A percentile compares a stretch with the other conserved stretches of the same genome.
Conservation (phyloP, 1,284 basidiomycete genomes). For the Sphagnurus paluster region DNA sequence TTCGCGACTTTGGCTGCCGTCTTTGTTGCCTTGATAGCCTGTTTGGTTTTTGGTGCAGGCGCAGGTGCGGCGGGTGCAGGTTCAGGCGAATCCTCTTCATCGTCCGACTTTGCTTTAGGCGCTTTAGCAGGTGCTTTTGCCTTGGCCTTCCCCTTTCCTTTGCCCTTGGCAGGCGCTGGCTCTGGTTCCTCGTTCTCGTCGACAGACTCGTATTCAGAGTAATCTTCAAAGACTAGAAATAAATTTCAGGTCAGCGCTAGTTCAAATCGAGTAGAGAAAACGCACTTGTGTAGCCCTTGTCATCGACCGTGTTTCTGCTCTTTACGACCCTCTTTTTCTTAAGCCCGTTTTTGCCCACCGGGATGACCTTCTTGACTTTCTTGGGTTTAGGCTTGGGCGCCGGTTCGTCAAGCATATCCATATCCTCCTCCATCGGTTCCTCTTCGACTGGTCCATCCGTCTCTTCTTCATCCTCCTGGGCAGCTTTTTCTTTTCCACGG, state of each 20-base stretch:
- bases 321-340: conserved; percentile 69
- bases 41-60: conserved; percentile 13
- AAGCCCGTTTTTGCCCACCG: conserved; percentile 69
- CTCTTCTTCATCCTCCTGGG: conserved; percentile 14
- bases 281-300: conserved; percentile 73
- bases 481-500: conserved; percentile 17
- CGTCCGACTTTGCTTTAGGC: conserved; percentile 22
- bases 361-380: conserved; percentile 62
- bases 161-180: conserved; percentile 31
- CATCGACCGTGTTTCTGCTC: conserved; percentile 53
- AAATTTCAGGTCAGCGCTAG: conserved; percentile 4
- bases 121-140: conserved; percentile 10
- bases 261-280: conserved; percentile 7
- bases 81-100: conserved; percentile 7
- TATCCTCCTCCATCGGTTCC: conserved; percentile 31
- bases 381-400: conserved; percentile 42
- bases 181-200: conserved; percentile 55
- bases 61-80: no score
- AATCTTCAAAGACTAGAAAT: conserved; percentile 67
- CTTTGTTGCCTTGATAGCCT: conserved; percentile 5
- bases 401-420: conserved; percentile 40
- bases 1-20: conserved; percentile 9
- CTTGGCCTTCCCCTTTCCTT: conserved; percentile 32
- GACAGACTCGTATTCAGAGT: conserved; percentile 77
- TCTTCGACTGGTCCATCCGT: conserved; percentile 34